A percentile compares a stretch with the other conserved stretches of the same genome.
These are phyloP conservation scores for Kwoniella europaea DNA, from an alignment of 768 basidiomycete species.

Conservation along the genomic window DNA sequence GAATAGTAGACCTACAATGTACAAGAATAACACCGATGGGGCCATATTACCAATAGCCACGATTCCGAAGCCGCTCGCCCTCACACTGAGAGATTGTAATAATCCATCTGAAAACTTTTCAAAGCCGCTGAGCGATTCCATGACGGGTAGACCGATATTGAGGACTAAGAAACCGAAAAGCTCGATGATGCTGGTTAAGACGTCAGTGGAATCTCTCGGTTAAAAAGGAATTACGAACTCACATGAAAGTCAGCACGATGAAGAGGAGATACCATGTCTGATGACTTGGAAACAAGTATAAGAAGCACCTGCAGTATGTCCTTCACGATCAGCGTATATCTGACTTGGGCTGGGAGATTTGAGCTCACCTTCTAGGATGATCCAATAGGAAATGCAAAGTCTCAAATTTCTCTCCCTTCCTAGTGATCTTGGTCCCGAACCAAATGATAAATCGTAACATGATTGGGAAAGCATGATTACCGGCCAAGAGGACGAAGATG, in stretches of 20 bases:
- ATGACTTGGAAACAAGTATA: constrained; percentile 55
- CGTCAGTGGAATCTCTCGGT: not conserved
- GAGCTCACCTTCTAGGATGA: constrained; percentile 51
- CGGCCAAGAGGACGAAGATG: constrained; percentile 42
- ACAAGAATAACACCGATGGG: constrained; percentile 48
- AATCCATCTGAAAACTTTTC: constrained; percentile 46
- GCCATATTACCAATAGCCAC: constrained; percentile 41
- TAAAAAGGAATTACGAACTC: constrained; percentile 16
- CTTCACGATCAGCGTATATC: not conserved
- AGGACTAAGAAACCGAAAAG: constrained; percentile 46
- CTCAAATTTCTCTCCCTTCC: constrained; percentile 38
- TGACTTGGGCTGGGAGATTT: too few relatives aligned
- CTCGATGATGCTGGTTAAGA: constrained; percentile 32
- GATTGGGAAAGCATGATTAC: constrained; percentile 55
- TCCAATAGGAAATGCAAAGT: constrained; percentile 54
- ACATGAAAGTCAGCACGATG: constrained; percentile 43
- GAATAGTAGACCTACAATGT: constrained; percentile 34
- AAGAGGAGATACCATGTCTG: constrained; percentile 55
- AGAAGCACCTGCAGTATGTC: constrained; percentile 46
- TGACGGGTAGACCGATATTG: constrained; percentile 44
- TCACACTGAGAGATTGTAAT: constrained; percentile 47
- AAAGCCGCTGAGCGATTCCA: constrained; percentile 29
- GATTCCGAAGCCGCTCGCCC: constrained; percentile 50
- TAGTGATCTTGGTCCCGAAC: constrained; percentile 46
- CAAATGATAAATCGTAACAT: constrained; percentile 48